phyloP scores from a whole-genome alignment of 768 basidiomycete species.

The Suillus hirtellus region DNA sequence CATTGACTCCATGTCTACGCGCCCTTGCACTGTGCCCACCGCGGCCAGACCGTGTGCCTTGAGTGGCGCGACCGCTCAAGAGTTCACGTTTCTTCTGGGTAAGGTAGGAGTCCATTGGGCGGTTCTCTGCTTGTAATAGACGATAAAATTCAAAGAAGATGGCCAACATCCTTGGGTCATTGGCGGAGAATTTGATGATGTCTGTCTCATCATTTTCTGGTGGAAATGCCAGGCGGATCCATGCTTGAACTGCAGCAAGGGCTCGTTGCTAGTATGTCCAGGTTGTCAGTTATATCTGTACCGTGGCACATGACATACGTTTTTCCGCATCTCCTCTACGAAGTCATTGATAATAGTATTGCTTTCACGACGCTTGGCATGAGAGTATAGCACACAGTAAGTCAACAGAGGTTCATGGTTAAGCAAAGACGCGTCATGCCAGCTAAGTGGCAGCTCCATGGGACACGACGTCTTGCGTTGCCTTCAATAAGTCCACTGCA shows the following conservation, averaged over 20 bases:
- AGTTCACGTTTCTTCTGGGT: background rate
- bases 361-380: background rate
- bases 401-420: conserved; percentile 22
- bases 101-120: background rate
- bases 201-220: background rate
- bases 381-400: background rate
- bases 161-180: conserved; percentile 10
- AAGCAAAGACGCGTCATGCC: conserved; percentile 24
- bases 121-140: background rate
- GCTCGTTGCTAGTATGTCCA: conserved; percentile 11
- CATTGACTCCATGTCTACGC: background rate
- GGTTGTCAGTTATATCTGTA: background rate
- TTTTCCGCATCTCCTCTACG: conserved; percentile 16
- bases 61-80: background rate
- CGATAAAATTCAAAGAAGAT: conserved; percentile 26
- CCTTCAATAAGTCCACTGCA: background rate
- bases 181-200: conserved; percentile 8
- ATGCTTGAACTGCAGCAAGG: conserved; percentile 14
- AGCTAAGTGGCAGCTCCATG: conserved; percentile 21
- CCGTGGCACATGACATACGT: conserved; percentile 4
- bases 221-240: conserved; percentile 17
- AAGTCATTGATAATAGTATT: conserved; percentile 4
- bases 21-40: background rate
- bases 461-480: background rate
- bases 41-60: background rate